Evolutionary conservation across 371 early-diverging fungal species (phyloP).

Genomic region (Lichtheimia ornata): DNA sequence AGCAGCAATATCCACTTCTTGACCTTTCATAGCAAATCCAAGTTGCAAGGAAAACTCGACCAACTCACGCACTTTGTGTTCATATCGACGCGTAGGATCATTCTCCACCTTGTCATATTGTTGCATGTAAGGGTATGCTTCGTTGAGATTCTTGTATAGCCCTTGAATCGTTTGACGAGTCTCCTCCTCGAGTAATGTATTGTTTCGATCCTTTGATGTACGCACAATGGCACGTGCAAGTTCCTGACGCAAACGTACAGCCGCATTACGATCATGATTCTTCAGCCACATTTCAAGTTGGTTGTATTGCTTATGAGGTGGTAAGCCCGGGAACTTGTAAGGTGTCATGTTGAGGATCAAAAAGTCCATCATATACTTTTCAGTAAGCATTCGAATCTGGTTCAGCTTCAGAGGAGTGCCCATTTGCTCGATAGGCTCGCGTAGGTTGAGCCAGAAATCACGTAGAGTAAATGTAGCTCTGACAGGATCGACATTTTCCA

Average conservation of each 20-base stretch:
- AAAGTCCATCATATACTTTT: slow-evolving; percentile 59
- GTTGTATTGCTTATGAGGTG: slow-evolving; percentile 12
- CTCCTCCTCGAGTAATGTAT: slow-evolving; percentile 1
- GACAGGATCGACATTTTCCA: slow-evolving; percentile 41
- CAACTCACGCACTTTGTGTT: slow-evolving; percentile 29
- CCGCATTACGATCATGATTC: slow-evolving; percentile 15
- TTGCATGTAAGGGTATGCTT: slow-evolving; percentile 29
- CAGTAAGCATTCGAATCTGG: slow-evolving; percentile 59
- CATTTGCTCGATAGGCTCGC: slow-evolving; percentile 29
- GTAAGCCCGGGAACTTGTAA: slow-evolving; percentile 35
- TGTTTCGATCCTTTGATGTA: slow-evolving; percentile 5
- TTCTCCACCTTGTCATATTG: slow-evolving; percentile 21
- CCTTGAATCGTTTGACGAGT: not conserved
- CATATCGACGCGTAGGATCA: slow-evolving; percentile 24
- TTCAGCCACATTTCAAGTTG: slow-evolving; percentile 20
- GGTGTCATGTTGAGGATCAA: slow-evolving; percentile 46
- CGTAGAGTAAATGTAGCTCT: slow-evolving; percentile 42
- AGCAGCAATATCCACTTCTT: slow-evolving; percentile 43
- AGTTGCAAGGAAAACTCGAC: slow-evolving; percentile 37
- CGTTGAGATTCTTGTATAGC: slow-evolving; percentile 19
- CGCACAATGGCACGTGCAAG: slow-evolving; percentile 19
- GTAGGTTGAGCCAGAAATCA: slow-evolving; percentile 43
- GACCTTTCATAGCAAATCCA: slow-evolving; percentile 50
- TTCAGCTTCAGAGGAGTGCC: slow-evolving; percentile 42
- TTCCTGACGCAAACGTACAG: slow-evolving; percentile 29